Conservation (phyloP, 208 protist genomes). For the Phytomonas sp. region DNA sequence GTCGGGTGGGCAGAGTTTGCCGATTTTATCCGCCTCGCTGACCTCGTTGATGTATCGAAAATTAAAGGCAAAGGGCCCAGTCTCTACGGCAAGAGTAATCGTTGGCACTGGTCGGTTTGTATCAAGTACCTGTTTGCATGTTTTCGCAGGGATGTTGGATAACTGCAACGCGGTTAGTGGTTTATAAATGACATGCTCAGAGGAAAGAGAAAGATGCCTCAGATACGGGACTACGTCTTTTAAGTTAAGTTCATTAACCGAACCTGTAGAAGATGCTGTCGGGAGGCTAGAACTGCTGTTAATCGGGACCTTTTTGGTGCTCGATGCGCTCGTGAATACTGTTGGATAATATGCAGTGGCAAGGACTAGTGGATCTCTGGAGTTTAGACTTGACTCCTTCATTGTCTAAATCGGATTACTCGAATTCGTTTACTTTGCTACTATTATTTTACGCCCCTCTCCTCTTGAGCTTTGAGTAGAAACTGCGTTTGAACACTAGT, state of each 20-base stretch:
- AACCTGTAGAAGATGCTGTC: neutral
- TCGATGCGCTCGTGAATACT: neutral
- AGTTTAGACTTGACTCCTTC: neutral
- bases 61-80: conserved; percentile 12
- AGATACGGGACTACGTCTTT: conserved; percentile 36
- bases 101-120: conserved; percentile 29
- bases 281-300: neutral
- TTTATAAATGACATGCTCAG: conserved; percentile 36
- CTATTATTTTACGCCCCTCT: neutral
- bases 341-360: conserved; percentile 1
- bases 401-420: neutral
- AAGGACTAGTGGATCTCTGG: neutral
- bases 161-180: conserved; percentile 45
- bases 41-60: conserved; percentile 9
- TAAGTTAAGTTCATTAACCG: neutral
- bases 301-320: neutral
- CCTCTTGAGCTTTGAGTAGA: neutral
- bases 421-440: neutral
- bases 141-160: conserved; percentile 30
- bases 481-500: neutral
- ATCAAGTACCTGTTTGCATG: conserved; percentile 16
- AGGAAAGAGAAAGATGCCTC: conserved; percentile 16
- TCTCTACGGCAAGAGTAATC: conserved; percentile 33
- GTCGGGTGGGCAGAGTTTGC: conserved; percentile 25
- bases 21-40: conserved; percentile 4